Conservation (phyloP, 2,329 filamentous ascomycete species). For the Stagonosporopsis rhizophila region DNA sequence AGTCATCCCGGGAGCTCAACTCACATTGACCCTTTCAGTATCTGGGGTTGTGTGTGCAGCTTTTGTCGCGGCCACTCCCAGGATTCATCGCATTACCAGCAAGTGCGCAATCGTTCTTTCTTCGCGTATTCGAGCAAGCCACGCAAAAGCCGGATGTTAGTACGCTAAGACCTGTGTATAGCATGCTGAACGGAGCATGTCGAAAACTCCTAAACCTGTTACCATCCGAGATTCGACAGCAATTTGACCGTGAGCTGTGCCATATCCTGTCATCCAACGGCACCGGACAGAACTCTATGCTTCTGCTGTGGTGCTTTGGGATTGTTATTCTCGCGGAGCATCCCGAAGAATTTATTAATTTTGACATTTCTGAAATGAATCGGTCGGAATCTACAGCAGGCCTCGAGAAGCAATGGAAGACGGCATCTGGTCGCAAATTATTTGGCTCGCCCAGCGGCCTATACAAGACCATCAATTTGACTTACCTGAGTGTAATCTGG, state of each 20-base stretch:
- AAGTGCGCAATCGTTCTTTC: constrained; percentile 45
- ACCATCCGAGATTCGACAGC: constrained; percentile 25
- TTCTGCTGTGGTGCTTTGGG: constrained; percentile 44
- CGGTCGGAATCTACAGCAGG: constrained; percentile 9
- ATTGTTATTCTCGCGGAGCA: constrained; percentile 40
- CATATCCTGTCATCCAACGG: constrained; percentile 35
- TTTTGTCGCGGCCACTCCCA: constrained; percentile 45
- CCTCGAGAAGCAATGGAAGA: constrained; percentile 35
- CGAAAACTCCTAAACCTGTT: constrained; percentile 36
- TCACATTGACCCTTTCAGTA: constrained; percentile 25
- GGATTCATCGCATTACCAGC: constrained; percentile 40
- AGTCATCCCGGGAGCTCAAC: too few relatives aligned
- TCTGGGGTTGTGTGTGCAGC: constrained; percentile 37
- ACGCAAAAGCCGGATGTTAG: constrained; percentile 29
- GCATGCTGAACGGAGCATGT: constrained; percentile 48
- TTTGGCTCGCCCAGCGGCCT: constrained; percentile 35
- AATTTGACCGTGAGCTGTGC: constrained; percentile 39
- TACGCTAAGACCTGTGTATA: constrained; percentile 39
- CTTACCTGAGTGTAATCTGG: constrained; percentile 42
- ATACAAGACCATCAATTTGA: constrained; percentile 42
- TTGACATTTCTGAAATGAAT: constrained; percentile 3
- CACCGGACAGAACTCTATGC: constrained; percentile 35
- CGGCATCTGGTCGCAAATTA: constrained; percentile 40
- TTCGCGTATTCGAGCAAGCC: constrained; percentile 41
- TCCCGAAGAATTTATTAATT: constrained; percentile 13